Base-by-base conservation (phyloP, 148 eudicot genomes). In the Cornus controversa region DNA sequence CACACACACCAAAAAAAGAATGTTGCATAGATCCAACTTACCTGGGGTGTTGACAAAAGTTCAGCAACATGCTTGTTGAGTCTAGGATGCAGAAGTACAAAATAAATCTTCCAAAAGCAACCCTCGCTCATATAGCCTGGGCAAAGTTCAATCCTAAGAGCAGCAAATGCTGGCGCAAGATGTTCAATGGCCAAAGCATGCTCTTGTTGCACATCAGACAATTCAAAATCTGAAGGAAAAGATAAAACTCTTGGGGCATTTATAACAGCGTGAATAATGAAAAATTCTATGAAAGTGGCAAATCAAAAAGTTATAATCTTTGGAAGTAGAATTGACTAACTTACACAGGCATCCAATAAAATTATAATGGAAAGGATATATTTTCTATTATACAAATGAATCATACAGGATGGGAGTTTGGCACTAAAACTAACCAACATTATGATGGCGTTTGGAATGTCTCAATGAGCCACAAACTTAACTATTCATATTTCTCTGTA, bases 161-260 rank as follows among this genome's bases (percentile, higher is more conserved):
- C 91, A 79, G 97, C 90, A 78, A 96, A 79, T 84, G 89, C 89
- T 47, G 98, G 99, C 57, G 89, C 97, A 64, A 90, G 95, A 10
- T 83, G 90, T 85, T 96, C 99, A 60, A 96, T 90, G 31, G 98
- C 97, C 83, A 93, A 80, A 37, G 95, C 98, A 82, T 96, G 99
- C 72, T 92, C 99, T 92, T 93, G 95, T 80, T 93, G 98, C 58
- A 91, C 91, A 87, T 96, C 95, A 67, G 99, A 91, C 89, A 93
- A 63, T 67, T 93, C 95, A 84, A 93, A 93, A 54, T 89, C 98
- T 93, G 86, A 70, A 26, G 66, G 63, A 10, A 16, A 47, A 31
- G 20, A 70, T 8, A 69, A 69, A 6, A 37, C n/a, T 9, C 47
- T 42, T 11, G 11, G 22, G 53, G 25, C 7, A 9, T 23, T 67